Percentiles rank a stretch among this genome's conserved stretches.
phyloP scores from a whole-genome alignment of 2,329 filamentous ascomycete species.

The Trichoderma pleuroti region DNA sequence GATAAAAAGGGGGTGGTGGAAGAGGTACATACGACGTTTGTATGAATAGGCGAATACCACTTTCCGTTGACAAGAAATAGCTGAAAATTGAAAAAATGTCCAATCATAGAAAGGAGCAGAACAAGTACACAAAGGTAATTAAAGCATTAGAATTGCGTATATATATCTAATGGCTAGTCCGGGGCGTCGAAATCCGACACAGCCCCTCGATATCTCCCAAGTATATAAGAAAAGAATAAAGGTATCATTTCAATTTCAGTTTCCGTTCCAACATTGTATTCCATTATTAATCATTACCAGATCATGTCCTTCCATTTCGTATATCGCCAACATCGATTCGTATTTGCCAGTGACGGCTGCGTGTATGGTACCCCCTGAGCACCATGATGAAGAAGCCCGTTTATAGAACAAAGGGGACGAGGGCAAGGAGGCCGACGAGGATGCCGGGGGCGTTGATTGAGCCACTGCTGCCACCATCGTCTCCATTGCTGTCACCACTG shows the following conservation, averaged over 20 bases:
- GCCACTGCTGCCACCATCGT: not conserved
- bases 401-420: conserved; percentile 29
- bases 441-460: conserved; percentile 22
- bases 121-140: not conserved
- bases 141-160: not conserved
- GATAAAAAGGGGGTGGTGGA: not conserved
- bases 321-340: not conserved
- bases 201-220: not conserved
- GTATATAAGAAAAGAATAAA: not conserved
- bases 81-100: not conserved
- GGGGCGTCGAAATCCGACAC: not conserved
- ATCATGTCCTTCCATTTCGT: not conserved
- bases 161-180: not conserved
- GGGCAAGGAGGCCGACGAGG: conserved; percentile 25
- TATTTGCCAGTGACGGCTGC: not conserved
- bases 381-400: not conserved
- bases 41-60: conserved; percentile 14
- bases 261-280: not conserved
- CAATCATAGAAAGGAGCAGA: not conserved
- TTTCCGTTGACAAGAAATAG: not conserved
- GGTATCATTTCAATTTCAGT: conserved; percentile 6
- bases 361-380: not conserved
- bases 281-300: not conserved
- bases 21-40: not conserved
- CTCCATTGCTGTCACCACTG: not conserved